Evolutionary conservation across 1,139 yeast species (phyloP), one percentile per base, ranked within the genome.

Genomic region (Candida tunisiensis): DNA sequence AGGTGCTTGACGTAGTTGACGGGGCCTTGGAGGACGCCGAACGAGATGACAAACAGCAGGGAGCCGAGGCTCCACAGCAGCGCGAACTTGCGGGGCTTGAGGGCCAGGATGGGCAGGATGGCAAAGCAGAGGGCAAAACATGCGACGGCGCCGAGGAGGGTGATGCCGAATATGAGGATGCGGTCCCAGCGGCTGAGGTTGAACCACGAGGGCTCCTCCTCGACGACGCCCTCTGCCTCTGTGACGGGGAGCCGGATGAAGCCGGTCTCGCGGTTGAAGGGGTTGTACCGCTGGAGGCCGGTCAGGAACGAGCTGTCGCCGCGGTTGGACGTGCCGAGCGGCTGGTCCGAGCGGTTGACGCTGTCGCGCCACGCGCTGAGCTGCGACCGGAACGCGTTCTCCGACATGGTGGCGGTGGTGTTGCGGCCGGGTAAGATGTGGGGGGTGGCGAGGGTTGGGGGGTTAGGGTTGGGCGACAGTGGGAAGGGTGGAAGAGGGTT

Each of bases 11-110:
- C 39, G 45, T 83, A 88, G 24, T 77, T 74, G 18, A 72, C 61
- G 0, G 96, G 96, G 0, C 98, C 98, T 54, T 85, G 95, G 18
- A 88, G 54, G 8, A 82, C 69, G 1, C 95, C 96, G 52, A 88
- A 88, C 15, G 94, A 82, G 6, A 80, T 53, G 23, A 88, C 80
- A 53, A 88, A 88, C 25, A 88, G 55, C 11, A 88, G 46, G 1
- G 93, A 78, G 0, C 96, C 98, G 51, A 88, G 61, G 2, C 94
- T 72, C 98, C 98, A 88, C 39, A 57, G 37, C 9, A 56, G 42
- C 14, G 91, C 96, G 46, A 88, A 88, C 50, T 88, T 88, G 31
- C 93, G 62, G 10, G 98, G 98, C 42, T 80, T 74, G 30, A 85
- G 55, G 3, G 94, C 91, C 36, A 88, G 59, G 10, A 88, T 85